These are phyloP conservation scores for Boletus bicolor DNA, from an alignment of 768 basidiomycete genomes.

Conservation along the genomic window DNA sequence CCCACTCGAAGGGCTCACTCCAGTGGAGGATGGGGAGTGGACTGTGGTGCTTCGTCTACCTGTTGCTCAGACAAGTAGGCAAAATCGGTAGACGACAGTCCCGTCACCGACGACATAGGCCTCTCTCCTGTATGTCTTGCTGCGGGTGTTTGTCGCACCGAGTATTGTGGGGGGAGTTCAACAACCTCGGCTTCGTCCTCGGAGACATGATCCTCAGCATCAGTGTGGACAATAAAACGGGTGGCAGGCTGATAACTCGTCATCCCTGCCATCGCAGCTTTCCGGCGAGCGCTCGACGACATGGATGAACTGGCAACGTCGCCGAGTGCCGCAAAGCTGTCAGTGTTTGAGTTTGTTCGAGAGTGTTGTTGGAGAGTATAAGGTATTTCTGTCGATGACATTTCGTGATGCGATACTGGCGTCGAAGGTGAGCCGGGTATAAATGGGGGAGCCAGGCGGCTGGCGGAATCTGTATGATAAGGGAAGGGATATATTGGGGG, in stretches of 20 bases:
- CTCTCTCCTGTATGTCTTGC: conserved; percentile 2
- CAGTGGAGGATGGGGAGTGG: conserved; percentile 8
- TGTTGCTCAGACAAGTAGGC: conserved; percentile 13
- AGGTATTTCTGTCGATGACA: conserved; percentile 5
- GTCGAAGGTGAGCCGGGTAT: background rate
- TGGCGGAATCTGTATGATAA: conserved; percentile 23
- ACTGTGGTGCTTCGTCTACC: background rate
- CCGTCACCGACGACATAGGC: conserved; percentile 13
- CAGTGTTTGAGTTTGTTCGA: conserved; percentile 18
- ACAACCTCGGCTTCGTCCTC: conserved; percentile 51
- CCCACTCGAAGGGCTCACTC: conserved; percentile 3
- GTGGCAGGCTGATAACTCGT: conserved; percentile 40
- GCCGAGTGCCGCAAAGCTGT: conserved; percentile 18
- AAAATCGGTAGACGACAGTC: conserved; percentile 5
- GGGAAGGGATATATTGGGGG: conserved; percentile 36
- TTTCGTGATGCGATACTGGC: conserved; percentile 4
- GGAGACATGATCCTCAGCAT: conserved; percentile 55
- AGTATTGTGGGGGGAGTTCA: conserved; percentile 76
- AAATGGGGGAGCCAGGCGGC: conserved; percentile 13
- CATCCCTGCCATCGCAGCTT: conserved; percentile 53
- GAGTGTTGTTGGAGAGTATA: conserved; percentile 11
- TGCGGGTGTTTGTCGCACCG: conserved; percentile 41
- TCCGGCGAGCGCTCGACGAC: conserved; percentile 45
- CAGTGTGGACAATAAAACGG: conserved; percentile 66
- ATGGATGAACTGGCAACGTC: conserved; percentile 23